A percentile compares a stretch with the other conserved stretches of the same genome.
phyloP scores from a whole-genome alignment of 2,329 filamentous ascomycete species.

The Clarireedia paspali region DNA sequence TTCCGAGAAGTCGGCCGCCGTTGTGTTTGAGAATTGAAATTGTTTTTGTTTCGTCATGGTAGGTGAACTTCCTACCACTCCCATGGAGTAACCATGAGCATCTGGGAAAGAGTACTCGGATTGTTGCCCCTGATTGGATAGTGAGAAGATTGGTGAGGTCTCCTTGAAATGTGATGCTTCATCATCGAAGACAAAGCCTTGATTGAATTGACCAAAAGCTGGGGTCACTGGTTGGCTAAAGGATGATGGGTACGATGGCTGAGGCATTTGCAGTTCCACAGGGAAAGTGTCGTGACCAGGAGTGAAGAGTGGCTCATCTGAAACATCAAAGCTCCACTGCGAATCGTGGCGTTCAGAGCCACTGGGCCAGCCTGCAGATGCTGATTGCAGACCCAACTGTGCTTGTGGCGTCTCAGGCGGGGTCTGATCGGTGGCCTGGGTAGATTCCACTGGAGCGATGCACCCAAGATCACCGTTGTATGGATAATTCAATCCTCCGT shows the following conservation, averaged over 20 bases:
- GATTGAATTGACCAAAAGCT: conserved; percentile 25
- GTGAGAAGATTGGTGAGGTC: conserved; percentile 20
- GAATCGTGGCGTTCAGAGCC: conserved; percentile 12
- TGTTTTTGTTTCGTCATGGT: conserved; percentile 26
- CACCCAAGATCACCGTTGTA: background rate
- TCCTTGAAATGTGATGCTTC: conserved; percentile 21
- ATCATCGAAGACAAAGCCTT: conserved; percentile 18
- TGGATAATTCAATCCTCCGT: conserved; percentile 12
- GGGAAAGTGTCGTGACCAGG: conserved; percentile 23
- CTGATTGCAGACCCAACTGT: conserved; percentile 11
- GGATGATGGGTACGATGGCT: conserved; percentile 19
- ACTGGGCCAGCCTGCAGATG: conserved; percentile 12
- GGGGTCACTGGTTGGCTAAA: conserved; percentile 28
- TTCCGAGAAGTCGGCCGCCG: conserved; percentile 28
- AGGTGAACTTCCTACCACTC: conserved; percentile 13
- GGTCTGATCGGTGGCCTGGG: conserved; percentile 11
- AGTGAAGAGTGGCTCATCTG: conserved; percentile 26
- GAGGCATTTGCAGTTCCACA: conserved; percentile 23
- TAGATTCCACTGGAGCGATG: background rate
- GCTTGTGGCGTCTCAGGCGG: conserved; percentile 27
- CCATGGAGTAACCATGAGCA: conserved; percentile 10
- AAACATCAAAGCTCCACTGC: conserved; percentile 21
- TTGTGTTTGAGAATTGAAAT: conserved; percentile 29
- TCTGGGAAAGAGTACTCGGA: conserved; percentile 26
- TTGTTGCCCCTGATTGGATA: conserved; percentile 17